Evolutionary conservation across 306 rosid genomes (phyloP), one percentile per base, ranked within the genome.

Genomic region (Quercus gilva): DNA sequence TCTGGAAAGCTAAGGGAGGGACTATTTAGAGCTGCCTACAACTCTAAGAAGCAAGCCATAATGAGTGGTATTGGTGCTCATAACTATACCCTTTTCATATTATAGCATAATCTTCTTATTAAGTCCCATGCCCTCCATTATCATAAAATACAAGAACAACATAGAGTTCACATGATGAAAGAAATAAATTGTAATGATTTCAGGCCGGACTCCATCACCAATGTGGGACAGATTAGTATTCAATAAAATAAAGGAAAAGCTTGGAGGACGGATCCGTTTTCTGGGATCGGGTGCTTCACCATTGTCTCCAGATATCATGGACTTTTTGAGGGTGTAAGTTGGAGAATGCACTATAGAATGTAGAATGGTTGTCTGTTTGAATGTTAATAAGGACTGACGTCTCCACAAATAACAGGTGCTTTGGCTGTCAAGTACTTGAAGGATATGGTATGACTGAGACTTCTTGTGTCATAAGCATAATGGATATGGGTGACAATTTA

Each of bases 381-480:
- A 33, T 5, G 25, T 67, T 35, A 64, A 3, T 28, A 28, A 63
- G 69, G 41, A 28, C 43, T 17, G 17, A 18, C 8, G 21, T 81
- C 18, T 37, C 81, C 55, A 28, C 55, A 35, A 35, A 67, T 19
- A 35, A 59, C 92, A 96, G 98, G 83, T 93, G 98, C 91, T 90
- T 96, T 84, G 94, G 99, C 59, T 84, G 96, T 79, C 85, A 84
- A 80, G 89, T 96, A 76, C 18, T 82, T 71, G 98, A 96, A 88
- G 99, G 99, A 74, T 96, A 96, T 86, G 99, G 99, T 81, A 96
- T 96, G 99, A 96, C 99, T 0, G 99, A 96, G 84, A 96, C 85
- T 65, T 85, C 98, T 76, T 91, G 99, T 86, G 86, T 91, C 69
- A 90, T 96, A 82, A 91, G 92, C 82, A 69, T 78, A 74, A 91